These are phyloP conservation scores for Mycena maculata DNA, from an alignment of 768 basidiomycete species.

Conservation along the genomic window DNA sequence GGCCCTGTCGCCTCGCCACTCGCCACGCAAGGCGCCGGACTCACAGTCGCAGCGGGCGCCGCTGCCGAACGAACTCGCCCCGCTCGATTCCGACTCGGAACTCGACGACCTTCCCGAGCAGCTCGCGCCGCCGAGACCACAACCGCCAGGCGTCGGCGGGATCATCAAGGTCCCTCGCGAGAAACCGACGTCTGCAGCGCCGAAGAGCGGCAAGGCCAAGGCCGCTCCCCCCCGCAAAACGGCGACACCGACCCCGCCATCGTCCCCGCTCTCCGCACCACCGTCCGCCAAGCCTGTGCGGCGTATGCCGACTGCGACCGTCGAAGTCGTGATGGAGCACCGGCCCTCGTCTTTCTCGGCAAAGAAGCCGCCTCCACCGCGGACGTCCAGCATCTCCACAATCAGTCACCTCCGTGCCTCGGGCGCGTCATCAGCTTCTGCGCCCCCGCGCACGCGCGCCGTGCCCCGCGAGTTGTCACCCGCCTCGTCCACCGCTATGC, in stretches of 20 bases:
- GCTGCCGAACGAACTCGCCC: neutral
- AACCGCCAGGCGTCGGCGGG: neutral
- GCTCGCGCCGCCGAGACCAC: neutral
- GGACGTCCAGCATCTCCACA: slow-evolving; percentile 2
- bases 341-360: slow-evolving; percentile 2
- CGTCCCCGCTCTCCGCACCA: slow-evolving; percentile 25
- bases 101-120: slow-evolving; percentile 4
- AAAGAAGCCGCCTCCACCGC: slow-evolving; percentile 12
- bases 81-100: slow-evolving; percentile 22
- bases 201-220: neutral
- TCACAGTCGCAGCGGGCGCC: neutral
- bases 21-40: slow-evolving; percentile 9
- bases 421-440: slow-evolving; percentile 5
- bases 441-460: slow-evolving; percentile 14
- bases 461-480: slow-evolving; percentile 12
- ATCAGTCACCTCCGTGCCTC: slow-evolving; percentile 18
- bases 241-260: slow-evolving; percentile 27
- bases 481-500: slow-evolving; percentile 30
- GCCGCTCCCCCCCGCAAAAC: neutral
- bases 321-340: slow-evolving; percentile 12
- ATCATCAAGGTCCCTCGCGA: neutral
- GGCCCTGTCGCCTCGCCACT: neutral
- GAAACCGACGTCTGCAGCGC: neutral
- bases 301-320: slow-evolving; percentile 5
- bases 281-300: neutral